Conservation (phyloP, 177 flowering plant genomes). For the Telopea speciosissima region DNA sequence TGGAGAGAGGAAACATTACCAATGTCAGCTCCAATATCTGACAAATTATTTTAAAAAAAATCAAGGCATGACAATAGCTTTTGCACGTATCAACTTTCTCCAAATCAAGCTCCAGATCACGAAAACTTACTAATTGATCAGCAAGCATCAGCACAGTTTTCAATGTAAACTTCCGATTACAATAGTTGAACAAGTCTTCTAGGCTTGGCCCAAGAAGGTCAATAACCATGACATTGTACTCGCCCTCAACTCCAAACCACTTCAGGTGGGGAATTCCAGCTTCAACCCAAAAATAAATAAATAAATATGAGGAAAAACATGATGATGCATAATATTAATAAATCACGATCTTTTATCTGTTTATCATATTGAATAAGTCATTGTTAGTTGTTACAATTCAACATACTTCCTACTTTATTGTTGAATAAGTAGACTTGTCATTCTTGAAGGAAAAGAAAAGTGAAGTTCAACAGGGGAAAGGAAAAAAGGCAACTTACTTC, state of each 20-base stretch:
- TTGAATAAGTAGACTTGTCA: not conserved
- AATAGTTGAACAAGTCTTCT: constrained; percentile 88
- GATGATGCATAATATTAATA: constrained; percentile 1
- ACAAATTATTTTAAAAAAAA: not conserved
- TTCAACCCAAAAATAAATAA: constrained; percentile 19
- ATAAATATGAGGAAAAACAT: constrained; percentile 2
- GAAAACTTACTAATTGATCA: constrained; percentile 69
- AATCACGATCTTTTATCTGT: not conserved
- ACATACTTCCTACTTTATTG: not conserved
- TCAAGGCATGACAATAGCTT: not conserved
- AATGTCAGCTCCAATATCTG: not conserved
- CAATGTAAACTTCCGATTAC: constrained; percentile 77
- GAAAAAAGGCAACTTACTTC: constrained; percentile 34
- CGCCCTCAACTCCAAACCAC: constrained; percentile 93
- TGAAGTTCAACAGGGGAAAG: too few relatives aligned
- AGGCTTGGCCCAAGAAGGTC: constrained; percentile 95
- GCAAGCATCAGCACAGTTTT: constrained; percentile 96
- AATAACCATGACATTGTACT: constrained; percentile 79
- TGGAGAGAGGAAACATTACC: not conserved
- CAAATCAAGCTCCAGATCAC: too few relatives aligned
- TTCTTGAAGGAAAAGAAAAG: constrained; percentile 1
- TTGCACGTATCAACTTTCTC: too few relatives aligned
- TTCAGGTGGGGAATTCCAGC: constrained; percentile 89
- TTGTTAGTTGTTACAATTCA: not conserved
- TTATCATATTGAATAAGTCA: not conserved